phyloP scores from a whole-genome alignment of 257 asterid species.

The Ehretia macrophylla region DNA sequence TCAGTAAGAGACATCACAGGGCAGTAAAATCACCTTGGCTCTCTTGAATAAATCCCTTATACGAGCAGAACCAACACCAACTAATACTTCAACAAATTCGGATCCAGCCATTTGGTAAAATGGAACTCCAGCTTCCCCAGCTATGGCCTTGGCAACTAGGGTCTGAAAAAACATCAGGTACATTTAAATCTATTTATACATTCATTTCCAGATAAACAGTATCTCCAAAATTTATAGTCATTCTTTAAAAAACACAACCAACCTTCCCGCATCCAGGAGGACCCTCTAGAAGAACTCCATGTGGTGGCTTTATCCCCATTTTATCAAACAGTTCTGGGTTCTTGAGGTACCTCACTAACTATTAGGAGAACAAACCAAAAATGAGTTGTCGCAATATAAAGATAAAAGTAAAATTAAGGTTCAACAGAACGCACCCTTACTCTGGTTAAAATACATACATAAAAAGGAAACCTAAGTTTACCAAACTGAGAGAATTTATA shows the following conservation, averaged over 20 bases:
- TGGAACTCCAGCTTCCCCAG: slow-evolving; percentile 99
- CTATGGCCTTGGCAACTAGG: slow-evolving; percentile 97
- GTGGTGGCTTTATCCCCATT: slow-evolving; percentile 98
- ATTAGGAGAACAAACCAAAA: slow-evolving; percentile 16
- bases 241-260: slow-evolving; percentile 17
- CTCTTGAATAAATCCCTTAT: slow-evolving; percentile 94
- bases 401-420: not conserved
- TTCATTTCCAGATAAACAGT: not conserved
- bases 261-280: slow-evolving; percentile 99
- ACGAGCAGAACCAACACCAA: slow-evolving; percentile 99
- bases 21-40: slow-evolving; percentile 65
- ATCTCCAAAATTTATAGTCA: not conserved
- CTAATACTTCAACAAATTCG: slow-evolving; percentile 93
- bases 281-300: slow-evolving; percentile 98
- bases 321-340: slow-evolving; percentile 93
- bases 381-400: not conserved
- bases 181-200: not conserved
- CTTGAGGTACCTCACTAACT: slow-evolving; percentile 96
- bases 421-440: not conserved
- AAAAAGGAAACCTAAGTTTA: too few relatives aligned
- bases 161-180: slow-evolving; percentile 44
- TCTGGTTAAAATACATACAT: too few relatives aligned
- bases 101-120: slow-evolving; percentile 99
- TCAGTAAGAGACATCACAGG: too few relatives aligned
- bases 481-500: too few relatives aligned